Evolutionary conservation across 2,329 filamentous ascomycete genomes (phyloP).

Genomic region (Fusarium sororula): DNA sequence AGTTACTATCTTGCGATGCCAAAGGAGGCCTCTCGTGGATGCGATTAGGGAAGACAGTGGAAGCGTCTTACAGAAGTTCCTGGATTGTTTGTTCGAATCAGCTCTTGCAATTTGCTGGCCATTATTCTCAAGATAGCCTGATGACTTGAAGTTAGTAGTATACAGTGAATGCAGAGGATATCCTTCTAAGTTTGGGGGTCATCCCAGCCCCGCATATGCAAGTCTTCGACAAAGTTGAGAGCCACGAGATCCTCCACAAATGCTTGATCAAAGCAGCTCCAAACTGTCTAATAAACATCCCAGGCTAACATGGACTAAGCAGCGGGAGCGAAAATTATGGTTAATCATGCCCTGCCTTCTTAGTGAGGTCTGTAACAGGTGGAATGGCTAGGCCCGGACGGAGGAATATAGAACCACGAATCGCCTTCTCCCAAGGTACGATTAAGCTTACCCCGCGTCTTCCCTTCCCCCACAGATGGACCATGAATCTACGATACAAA

Average conservation of each 20-base stretch:
- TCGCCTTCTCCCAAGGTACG: rapidly evolving
- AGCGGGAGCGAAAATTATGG: background rate
- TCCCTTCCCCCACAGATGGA: background rate
- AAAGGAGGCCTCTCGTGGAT: rapidly evolving
- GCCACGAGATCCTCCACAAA: background rate
- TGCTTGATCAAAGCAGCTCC: rapidly evolving
- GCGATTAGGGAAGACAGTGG: background rate
- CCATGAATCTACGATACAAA: background rate
- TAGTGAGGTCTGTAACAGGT: background rate
- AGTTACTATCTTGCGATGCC: background rate
- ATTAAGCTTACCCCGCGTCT: background rate
- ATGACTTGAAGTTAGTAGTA: no score
- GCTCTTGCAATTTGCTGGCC: no score
- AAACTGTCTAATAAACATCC: rapidly evolving
- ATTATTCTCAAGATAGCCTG: rapidly evolving
- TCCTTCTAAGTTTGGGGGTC: background rate
- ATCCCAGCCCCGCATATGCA: background rate
- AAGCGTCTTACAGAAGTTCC: background rate
- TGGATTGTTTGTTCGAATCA: rapidly evolving
- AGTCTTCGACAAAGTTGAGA: rapidly evolving
- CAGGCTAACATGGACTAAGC: rapidly evolving
- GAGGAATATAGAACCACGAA: background rate
- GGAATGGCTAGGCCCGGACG: background rate
- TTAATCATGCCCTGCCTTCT: background rate
- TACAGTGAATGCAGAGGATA: background rate